A percentile compares a stretch with the other conserved stretches of the same genome.
These are phyloP conservation scores for Colletotrichum costaricense DNA, from an alignment of 2,329 filamentous ascomycete genomes.

Conservation along the genomic window DNA sequence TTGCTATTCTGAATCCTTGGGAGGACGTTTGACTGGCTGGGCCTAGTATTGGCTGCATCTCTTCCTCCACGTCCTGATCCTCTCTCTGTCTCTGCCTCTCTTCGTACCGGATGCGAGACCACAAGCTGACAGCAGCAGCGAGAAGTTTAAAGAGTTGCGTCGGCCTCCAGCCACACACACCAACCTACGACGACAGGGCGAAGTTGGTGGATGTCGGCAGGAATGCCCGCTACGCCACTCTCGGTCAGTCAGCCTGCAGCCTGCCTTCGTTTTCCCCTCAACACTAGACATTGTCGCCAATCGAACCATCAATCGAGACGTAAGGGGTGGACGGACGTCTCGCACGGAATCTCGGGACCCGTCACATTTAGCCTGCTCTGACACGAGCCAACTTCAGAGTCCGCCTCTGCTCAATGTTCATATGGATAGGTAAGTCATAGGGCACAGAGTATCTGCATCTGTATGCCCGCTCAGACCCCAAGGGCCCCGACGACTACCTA, in stretches of 20 bases:
- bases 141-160: neutral
- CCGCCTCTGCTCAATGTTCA: neutral
- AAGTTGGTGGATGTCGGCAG: neutral
- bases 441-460: too few species aligned
- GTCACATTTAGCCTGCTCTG: constrained; percentile 17
- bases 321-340: neutral
- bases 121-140: neutral
- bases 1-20: constrained; percentile 27
- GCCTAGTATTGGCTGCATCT: constrained; percentile 13
- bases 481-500: neutral
- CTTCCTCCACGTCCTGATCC: neutral
- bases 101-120: constrained; percentile 8
- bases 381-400: constrained; percentile 13
- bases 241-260: neutral
- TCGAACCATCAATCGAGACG: neutral
- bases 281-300: neutral
- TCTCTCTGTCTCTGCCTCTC: neutral
- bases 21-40: constrained; percentile 19
- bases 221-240: neutral
- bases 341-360: constrained; percentile 20
- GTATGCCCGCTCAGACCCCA: constrained; percentile 16
- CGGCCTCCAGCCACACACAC: constrained; percentile 28
- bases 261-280: neutral
- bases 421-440: neutral
- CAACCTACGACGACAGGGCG: constrained; percentile 19